phyloP scores from a whole-genome alignment of 163 green algal genomes.

The Scenedesmus sp. region DNA sequence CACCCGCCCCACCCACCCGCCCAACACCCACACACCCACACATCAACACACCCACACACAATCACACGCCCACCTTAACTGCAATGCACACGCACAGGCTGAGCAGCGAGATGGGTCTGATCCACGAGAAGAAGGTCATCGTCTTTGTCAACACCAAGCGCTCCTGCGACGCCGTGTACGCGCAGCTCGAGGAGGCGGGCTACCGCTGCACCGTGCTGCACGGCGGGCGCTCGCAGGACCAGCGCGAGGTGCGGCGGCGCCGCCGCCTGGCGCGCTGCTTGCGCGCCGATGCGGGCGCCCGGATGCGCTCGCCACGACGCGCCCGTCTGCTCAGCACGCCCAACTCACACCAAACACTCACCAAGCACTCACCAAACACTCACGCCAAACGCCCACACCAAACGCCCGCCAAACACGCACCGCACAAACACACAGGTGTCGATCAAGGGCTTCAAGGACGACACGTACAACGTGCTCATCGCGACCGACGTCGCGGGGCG shows the following conservation, averaged over 20 bases:
- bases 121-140: conserved; percentile 85
- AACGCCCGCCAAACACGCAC: too few species aligned
- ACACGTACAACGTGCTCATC: conserved; percentile 94
- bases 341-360: too few species aligned
- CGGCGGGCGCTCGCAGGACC: conserved; percentile 89
- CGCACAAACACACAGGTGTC: conserved; percentile 28
- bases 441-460: conserved; percentile 79
- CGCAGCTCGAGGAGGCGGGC: conserved; percentile 71
- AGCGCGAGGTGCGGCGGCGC: conserved; percentile 78
- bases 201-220: conserved; percentile 89
- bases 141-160: conserved; percentile 98
- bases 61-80: too few species aligned
- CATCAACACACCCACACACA: too few species aligned
- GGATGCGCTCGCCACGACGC: too few species aligned
- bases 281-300: too few species aligned
- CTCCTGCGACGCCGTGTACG: conserved; percentile 85
- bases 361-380: too few species aligned
- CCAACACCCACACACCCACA: background rate
- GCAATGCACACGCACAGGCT: conserved; percentile 13
- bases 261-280: too few species aligned
- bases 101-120: conserved; percentile 54
- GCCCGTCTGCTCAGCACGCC: too few species aligned
- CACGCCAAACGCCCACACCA: too few species aligned
- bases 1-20: too few species aligned
- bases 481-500: conserved; percentile 98